Conservation (phyloP, 2,329 filamentous ascomycete species). For the Clonostachys chloroleuca region DNA sequence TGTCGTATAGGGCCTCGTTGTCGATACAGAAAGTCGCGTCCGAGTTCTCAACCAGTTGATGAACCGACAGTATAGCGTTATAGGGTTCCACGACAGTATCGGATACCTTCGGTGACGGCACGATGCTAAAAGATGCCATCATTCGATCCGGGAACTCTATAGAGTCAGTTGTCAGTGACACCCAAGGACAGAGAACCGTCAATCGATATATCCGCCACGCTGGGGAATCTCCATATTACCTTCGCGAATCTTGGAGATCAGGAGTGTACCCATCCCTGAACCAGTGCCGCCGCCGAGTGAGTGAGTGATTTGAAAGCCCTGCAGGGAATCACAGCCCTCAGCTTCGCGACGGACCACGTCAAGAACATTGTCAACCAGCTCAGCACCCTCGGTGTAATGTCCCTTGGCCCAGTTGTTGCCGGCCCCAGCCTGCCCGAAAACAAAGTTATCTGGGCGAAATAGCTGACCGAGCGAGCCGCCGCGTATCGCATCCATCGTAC, state of each 20-base stretch:
- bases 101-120: slow-evolving; percentile 98
- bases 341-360: slow-evolving; percentile 98
- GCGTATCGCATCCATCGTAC: slow-evolving; percentile 99
- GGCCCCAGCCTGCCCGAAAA: slow-evolving; percentile 98
- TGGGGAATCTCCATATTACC: slow-evolving; percentile 21
- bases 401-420: slow-evolving; percentile 99
- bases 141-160: slow-evolving; percentile 96
- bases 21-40: slow-evolving; percentile 99
- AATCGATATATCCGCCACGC: no score
- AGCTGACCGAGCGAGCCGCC: slow-evolving; percentile 97
- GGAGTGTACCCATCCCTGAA: slow-evolving; percentile 99
- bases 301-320: slow-evolving; percentile 99
- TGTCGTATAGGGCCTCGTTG: slow-evolving; percentile 99
- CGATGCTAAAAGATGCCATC: slow-evolving; percentile 99
- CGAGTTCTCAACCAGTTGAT: slow-evolving; percentile 99
- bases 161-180: no score
- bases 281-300: slow-evolving; percentile 99
- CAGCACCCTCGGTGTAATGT: slow-evolving; percentile 99
- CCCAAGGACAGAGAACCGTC: no score
- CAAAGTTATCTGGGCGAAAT: slow-evolving; percentile 99
- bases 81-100: slow-evolving; percentile 99
- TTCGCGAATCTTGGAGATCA: slow-evolving; percentile 99
- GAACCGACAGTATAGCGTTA: slow-evolving; percentile 97
- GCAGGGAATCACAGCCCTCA: slow-evolving; percentile 98
- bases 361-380: slow-evolving; percentile 96